Conservation (phyloP, 73 alveolate species). For the Symbiodinium pilosum region DNA sequence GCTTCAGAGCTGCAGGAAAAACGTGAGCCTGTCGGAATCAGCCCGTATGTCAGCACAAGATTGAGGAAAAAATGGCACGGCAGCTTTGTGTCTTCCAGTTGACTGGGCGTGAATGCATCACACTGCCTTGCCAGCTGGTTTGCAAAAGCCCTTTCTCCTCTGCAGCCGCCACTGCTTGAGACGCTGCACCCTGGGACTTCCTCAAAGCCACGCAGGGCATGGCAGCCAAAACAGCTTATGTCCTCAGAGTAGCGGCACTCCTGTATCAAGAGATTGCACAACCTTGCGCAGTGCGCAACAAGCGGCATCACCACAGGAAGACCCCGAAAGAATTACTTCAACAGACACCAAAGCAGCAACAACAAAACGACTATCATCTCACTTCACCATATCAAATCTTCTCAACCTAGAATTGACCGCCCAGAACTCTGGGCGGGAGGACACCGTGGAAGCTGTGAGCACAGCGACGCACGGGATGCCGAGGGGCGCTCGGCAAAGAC, state of each 20-base stretch:
- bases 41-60: too few relatives aligned
- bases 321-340: neutral
- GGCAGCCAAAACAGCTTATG: conserved; percentile 4
- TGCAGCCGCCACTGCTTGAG: neutral
- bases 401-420: neutral
- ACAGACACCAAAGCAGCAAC: neutral
- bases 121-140: too few relatives aligned
- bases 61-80: too few relatives aligned
- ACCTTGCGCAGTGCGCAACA: conserved; percentile 7
- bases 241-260: neutral
- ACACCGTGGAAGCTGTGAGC: neutral
- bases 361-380: neutral
- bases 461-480: neutral
- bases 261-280: conserved; percentile 12
- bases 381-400: too few relatives aligned
- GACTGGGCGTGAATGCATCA: too few relatives aligned
- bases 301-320: conserved; percentile 17
- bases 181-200: conserved; percentile 13
- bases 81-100: too few relatives aligned
- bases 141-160: neutral
- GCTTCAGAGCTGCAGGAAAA: too few relatives aligned
- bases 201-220: neutral
- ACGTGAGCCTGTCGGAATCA: too few relatives aligned
- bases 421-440: neutral
- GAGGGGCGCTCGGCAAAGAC: neutral